Evolutionary conservation across 331 rosid species (phyloP).

Genomic region (Arachis monticola): DNA sequence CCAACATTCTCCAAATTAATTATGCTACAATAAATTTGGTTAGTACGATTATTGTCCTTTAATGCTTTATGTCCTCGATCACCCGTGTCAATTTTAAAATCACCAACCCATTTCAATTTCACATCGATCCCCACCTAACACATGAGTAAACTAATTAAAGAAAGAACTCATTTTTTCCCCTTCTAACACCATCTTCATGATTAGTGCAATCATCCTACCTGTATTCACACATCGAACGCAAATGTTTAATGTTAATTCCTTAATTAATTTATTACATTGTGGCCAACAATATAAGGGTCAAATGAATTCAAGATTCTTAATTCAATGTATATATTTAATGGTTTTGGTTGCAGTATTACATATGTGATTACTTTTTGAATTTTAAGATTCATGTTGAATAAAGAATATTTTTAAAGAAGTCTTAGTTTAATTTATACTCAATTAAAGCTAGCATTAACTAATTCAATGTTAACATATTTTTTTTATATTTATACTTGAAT

Average conservation of each 20-base stretch:
- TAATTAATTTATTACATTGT: background rate
- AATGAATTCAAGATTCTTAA: background rate
- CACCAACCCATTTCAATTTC: background rate
- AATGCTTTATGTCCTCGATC: background rate
- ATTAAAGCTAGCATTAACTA: too few relatives aligned
- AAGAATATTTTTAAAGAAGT: too few relatives aligned
- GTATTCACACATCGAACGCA: background rate
- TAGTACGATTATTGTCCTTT: background rate
- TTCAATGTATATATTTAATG: background rate
- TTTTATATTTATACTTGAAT: too few relatives aligned
- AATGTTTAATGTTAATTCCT: background rate
- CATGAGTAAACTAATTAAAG: background rate
- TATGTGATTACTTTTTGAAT: too few relatives aligned
- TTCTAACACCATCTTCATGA: background rate
- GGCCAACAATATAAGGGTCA: background rate
- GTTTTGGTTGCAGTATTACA: too few relatives aligned
- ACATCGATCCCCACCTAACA: background rate
- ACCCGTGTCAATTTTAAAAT: background rate
- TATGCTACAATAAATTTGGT: too few relatives aligned
- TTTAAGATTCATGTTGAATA: too few relatives aligned
- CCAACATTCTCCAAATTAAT: conserved; percentile 1
- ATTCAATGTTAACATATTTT: too few relatives aligned
- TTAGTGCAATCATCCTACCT: background rate
- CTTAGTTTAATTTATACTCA: too few relatives aligned
- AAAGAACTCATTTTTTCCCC: background rate